Evolutionary conservation across 257 asterid species (phyloP).

Genomic region (Parsonsia alboflavescens): DNA sequence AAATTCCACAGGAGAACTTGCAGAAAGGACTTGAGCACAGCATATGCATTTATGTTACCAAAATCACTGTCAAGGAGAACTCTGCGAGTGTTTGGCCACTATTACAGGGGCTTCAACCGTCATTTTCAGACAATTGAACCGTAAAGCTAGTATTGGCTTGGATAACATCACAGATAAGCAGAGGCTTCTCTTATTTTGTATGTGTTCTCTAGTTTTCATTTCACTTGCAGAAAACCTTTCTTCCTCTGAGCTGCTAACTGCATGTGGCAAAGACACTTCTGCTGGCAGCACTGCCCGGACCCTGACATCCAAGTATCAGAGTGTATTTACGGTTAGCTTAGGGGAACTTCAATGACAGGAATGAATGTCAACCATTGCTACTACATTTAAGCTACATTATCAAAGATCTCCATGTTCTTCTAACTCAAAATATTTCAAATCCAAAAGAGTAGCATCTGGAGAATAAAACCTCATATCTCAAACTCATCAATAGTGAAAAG

Average conservation of each 20-base stretch:
- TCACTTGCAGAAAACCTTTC: conserved; percentile 16
- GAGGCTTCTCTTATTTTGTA: conserved; percentile 48
- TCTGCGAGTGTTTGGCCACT: conserved; percentile 23
- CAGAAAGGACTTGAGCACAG: not conserved
- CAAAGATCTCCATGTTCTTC: not conserved
- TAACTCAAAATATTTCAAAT: not conserved
- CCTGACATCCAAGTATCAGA: conserved; percentile 28
- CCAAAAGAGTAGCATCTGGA: not conserved
- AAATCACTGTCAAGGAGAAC: conserved; percentile 11
- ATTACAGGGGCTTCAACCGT: conserved; percentile 74
- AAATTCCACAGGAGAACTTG: not conserved
- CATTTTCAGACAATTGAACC: conserved; percentile 68
- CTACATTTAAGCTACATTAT: not conserved
- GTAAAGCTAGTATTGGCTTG: conserved; percentile 73
- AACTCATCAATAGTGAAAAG: not conserved
- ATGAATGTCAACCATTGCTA: not conserved
- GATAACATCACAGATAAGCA: conserved; percentile 70
- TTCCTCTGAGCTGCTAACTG: conserved; percentile 20
- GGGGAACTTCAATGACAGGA: not conserved
- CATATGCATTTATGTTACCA: not conserved
- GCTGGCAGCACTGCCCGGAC: conserved; percentile 59
- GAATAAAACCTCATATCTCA: too few species aligned
- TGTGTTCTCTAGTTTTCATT: conserved; percentile 7
- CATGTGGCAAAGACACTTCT: conserved; percentile 46
- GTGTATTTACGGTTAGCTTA: not conserved